Conservation (phyloP, 306 rosid genomes). For the Prunus mira region DNA sequence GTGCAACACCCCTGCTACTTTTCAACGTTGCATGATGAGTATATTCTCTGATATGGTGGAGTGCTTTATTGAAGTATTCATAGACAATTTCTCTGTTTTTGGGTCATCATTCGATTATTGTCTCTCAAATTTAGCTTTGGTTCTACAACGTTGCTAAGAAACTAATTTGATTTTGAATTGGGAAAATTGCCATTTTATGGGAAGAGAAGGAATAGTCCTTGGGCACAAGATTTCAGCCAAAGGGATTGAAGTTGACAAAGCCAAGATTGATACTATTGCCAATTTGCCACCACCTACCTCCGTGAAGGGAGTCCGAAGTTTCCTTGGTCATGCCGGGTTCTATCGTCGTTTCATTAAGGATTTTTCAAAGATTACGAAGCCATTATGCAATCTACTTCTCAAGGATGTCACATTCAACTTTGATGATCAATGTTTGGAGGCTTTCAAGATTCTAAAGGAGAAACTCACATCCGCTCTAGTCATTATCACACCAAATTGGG, state of each 20-base stretch:
- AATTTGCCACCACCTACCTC: no score
- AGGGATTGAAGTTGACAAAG: no score
- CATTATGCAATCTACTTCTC: background rate
- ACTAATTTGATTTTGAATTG: background rate
- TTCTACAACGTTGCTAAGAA: background rate
- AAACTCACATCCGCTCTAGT: background rate
- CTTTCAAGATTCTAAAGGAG: background rate
- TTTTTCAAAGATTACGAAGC: background rate
- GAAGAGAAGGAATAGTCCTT: background rate
- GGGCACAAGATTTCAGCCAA: background rate
- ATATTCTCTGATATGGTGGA: background rate
- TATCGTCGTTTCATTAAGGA: background rate
- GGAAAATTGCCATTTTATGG: background rate
- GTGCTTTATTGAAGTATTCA: background rate
- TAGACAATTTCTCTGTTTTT: conserved; percentile 2
- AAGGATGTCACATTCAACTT: background rate
- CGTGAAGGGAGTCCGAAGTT: no score
- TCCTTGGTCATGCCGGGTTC: no score
- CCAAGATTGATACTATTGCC: no score
- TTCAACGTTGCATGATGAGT: no score
- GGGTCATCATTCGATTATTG: background rate
- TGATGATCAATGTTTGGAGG: background rate
- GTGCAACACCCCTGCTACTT: no score
- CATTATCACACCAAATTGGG: background rate
- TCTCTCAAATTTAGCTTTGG: background rate